Evolutionary conservation across 805 yeast genomes (phyloP), one percentile per base, ranked within the genome.

Genomic region (Ogataea ramenticola): DNA sequence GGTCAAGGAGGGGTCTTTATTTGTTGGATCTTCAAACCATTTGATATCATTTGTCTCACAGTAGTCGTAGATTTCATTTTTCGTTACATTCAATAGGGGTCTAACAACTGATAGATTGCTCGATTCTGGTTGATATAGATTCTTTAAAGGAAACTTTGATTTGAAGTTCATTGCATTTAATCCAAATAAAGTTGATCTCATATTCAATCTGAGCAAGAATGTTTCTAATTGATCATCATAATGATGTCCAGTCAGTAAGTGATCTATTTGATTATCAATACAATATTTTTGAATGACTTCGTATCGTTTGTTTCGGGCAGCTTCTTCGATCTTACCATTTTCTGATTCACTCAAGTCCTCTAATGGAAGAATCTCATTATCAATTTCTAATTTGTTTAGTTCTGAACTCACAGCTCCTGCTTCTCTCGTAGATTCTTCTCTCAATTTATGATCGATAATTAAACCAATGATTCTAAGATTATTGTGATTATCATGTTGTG

Each of bases 11-110:
- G 70, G 62, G 50, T 81, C 79, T 2, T 54, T 53, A 49, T 86
- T 86, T 0, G 91, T 79, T 2, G 62, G 55, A 52, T 86, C 95
- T 52, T 85, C 90, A 55, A 80, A 78, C 91, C 93, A 86, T 0
- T 47, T 40, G 0, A 85, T 49, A 1, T 50, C 43, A 19, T 68
- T 56, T 0, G 43, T 39, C 10, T 43, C 35, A 43, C 89, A 82
- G 12, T 75, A 73, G 0, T 66, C 55, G 6, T 67, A 60, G 3
- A 83, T 64, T 1, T 69, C 66, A 0, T 46, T 12, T 53, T 86
- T 86, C 0, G 53, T 40, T 17, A 68, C 54, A 0, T 50, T 57
- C 22, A 84, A 60, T 41, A 85, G 55, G 1, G 95, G 95, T 17
- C 90, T 56, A 33, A 66, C 24, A 41, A 72, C 29, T 24, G 50